Conservation (phyloP, 805 yeast species). For the Monosporozyma aerobia region DNA sequence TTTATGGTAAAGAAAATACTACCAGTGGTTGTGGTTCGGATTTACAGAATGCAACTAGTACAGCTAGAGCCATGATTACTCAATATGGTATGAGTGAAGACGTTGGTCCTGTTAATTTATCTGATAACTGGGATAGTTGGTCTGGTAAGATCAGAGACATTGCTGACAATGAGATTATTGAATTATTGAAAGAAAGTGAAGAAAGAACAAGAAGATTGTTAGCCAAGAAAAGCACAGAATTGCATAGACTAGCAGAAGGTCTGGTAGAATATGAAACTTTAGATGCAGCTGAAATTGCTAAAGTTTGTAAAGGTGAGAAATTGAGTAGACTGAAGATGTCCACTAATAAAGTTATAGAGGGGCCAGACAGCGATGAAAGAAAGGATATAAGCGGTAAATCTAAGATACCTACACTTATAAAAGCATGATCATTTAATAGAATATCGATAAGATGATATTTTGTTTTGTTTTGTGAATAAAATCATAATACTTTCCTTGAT, state of each 20-base stretch:
- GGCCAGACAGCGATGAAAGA: slow-evolving; percentile 39
- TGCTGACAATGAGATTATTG: slow-evolving; percentile 89
- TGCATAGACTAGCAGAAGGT: slow-evolving; percentile 85
- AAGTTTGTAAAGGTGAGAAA: slow-evolving; percentile 70
- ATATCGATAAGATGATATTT: not conserved
- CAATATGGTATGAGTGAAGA: slow-evolving; percentile 92
- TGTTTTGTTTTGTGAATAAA: not conserved
- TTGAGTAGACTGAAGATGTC: slow-evolving; percentile 58
- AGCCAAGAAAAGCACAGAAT: slow-evolving; percentile 52
- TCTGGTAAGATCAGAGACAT: slow-evolving; percentile 76
- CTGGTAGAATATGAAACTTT: slow-evolving; percentile 91
- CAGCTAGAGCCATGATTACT: slow-evolving; percentile 95
- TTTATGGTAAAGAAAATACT: slow-evolving; percentile 84
- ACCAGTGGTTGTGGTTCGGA: slow-evolving; percentile 95
- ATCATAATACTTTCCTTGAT: not conserved
- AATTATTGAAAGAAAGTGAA: slow-evolving; percentile 65
- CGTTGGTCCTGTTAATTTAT: slow-evolving; percentile 84
- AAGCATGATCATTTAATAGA: slow-evolving; percentile 12
- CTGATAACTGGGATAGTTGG: slow-evolving; percentile 94
- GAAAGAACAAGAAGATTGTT: slow-evolving; percentile 66
- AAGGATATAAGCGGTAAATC: slow-evolving; percentile 31
- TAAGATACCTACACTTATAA: slow-evolving; percentile 25
- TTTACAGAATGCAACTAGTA: slow-evolving; percentile 77
- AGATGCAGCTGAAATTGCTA: slow-evolving; percentile 82
- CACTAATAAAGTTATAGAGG: slow-evolving; percentile 67